Evolutionary conservation across 2,329 filamentous ascomycete genomes (phyloP), one percentile per base, ranked within the genome.

Genomic region (Pestalotiopsis sp.): DNA sequence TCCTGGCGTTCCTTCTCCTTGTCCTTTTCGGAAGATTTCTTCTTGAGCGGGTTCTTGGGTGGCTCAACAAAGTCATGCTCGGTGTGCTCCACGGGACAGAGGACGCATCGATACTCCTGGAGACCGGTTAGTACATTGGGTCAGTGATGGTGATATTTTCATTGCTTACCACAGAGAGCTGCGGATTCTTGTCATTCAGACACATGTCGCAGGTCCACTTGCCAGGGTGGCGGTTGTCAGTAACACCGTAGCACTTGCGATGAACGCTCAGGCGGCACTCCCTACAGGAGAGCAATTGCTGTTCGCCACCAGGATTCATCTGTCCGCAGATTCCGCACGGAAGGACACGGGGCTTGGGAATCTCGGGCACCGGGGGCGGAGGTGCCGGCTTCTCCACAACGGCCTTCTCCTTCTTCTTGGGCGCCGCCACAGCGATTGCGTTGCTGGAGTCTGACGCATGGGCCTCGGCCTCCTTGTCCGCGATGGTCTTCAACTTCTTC

Each of bases 191-290:
- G 78, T 99, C 96, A 76, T 99, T 99, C 49, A 90, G 86, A 80
- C 96, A 99, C 88, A 95, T 97, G 80, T 98, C 96, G 79, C 96
- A 99, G 55, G 92, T 89, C 96, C 96, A 99, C 80, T 97, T 97
- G 59, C 86, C 88, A 39, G 89, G 87, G 66, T 86, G 87, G 57
- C 93, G 89, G 68, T 91, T 90, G 60, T 91, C 89, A 52, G 88
- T 72, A 39, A 98, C 86, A n/a, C 96, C 96, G 77, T 98, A 99
- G 81, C 96, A 99, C 70, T 90, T 90, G 66, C 93, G 92, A 80
- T 99, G 96, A 27, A 98, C 95, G 3, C 94, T 94, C 79, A 99
- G 83, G 66, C 94, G 92, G 79, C 96, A 99, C 76, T 97, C 94
- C 63, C 90, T 88, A 79, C 96, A 99, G 55, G 91, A 90, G 17